Conservation (phyloP, 805 yeast species). For the Ogataea neopini region DNA sequence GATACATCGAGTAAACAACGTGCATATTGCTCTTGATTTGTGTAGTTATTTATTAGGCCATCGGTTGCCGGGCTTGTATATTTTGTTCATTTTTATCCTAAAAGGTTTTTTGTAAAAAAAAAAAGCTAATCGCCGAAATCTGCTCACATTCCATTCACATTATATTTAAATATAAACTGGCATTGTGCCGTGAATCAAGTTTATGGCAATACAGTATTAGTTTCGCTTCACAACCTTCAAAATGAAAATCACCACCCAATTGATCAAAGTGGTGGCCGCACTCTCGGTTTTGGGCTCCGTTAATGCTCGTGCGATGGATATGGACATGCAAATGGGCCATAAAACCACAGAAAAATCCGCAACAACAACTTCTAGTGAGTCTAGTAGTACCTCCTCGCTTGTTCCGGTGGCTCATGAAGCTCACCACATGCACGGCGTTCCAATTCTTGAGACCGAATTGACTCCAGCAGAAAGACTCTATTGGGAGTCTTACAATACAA, state of each 20-base stretch:
- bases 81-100: background rate
- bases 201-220: background rate
- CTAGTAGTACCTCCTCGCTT: conserved; percentile 10
- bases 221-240: background rate
- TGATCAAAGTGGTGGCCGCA: background rate
- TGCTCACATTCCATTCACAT: background rate
- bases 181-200: background rate
- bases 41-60: background rate
- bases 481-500: conserved; percentile 80
- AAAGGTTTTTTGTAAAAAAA: background rate
- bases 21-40: conserved; percentile 4
- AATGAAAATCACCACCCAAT: conserved; percentile 4
- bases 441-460: conserved; percentile 67
- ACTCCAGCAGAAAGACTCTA: conserved; percentile 70
- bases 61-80: conserved; percentile 5
- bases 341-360: background rate
- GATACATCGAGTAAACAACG: background rate
- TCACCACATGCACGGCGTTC: conserved; percentile 63
- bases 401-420: conserved; percentile 50
- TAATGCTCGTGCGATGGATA: conserved; percentile 1
- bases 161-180: background rate
- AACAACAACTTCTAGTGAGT: background rate
- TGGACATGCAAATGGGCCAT: conserved; percentile 16
- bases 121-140: too few relatives aligned
- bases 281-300: conserved; percentile 1